Percentiles rank a stretch among this genome's conserved stretches.
Evolutionary conservation across 2,329 filamentous ascomycete genomes (phyloP).

Genomic region (Diaporthe ampelina): DNA sequence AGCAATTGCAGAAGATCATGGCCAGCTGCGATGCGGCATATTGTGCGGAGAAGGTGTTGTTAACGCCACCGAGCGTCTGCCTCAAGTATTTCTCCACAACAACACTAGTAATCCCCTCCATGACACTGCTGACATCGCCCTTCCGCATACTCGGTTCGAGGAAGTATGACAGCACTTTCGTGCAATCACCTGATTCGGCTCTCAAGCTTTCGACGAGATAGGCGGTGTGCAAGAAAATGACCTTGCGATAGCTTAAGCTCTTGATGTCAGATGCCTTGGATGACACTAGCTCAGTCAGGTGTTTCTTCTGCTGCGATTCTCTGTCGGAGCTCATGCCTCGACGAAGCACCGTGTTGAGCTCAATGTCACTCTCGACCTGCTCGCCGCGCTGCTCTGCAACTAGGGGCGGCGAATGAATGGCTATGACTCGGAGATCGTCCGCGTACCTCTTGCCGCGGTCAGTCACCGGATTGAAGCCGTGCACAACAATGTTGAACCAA

Average conservation of each 20-base stretch:
- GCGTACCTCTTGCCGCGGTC: slow-evolving; percentile 79
- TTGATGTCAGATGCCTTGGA: slow-evolving; percentile 83
- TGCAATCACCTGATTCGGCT: slow-evolving; percentile 89
- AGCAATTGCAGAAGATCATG: slow-evolving; percentile 87
- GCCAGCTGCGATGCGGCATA: slow-evolving; percentile 92
- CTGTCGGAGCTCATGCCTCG: slow-evolving; percentile 87
- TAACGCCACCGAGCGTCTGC: slow-evolving; percentile 78
- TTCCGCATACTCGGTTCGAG: slow-evolving; percentile 87
- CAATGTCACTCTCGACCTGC: slow-evolving; percentile 94
- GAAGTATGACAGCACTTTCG: slow-evolving; percentile 91
- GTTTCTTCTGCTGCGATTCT: slow-evolving; percentile 83
- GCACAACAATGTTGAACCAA: slow-evolving; percentile 98
- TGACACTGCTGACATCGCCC: slow-evolving; percentile 73
- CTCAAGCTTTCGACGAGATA: slow-evolving; percentile 91
- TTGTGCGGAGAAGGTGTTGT: slow-evolving; percentile 87
- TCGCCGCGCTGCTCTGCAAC: slow-evolving; percentile 91
- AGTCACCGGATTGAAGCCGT: slow-evolving; percentile 86
- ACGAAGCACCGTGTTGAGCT: slow-evolving; percentile 92
- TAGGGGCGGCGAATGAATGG: slow-evolving; percentile 87
- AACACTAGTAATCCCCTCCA: slow-evolving; percentile 74
- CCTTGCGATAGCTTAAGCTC: slow-evolving; percentile 87
- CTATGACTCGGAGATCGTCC: slow-evolving; percentile 85
- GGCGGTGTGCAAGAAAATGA: slow-evolving; percentile 91
- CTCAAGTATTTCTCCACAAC: slow-evolving; percentile 85
- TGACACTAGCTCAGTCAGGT: slow-evolving; percentile 80